Base-by-base conservation (phyloP, 768 basidiomycete genomes). In the Pleurotus cornucopiae region DNA sequence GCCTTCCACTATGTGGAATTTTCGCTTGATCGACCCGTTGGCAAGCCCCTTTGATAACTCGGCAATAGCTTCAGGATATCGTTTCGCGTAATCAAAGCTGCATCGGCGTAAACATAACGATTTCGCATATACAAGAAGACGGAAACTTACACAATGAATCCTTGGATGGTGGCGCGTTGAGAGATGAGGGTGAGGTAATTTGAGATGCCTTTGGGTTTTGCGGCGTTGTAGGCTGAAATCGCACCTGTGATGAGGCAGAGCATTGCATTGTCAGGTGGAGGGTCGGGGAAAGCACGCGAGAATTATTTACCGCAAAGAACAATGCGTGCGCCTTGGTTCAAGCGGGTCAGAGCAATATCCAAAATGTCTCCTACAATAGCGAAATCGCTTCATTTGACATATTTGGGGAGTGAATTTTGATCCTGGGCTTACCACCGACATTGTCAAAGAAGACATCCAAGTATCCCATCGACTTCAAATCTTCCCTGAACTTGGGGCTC, bases 371-470 rank as follows among this genome's bases (percentile, higher is more conserved):
- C 88, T 67, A 75, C 65, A 57, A 71, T 73, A 54, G 55, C 52
- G 13, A 23, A 26, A 21, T 37, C 18, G 54, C 9, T 38, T 46
- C n/a, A 54, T 6, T 41, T 46, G 25, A 37, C 9, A 34, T 16
- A 56, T 44, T 14, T 20, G 30, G 30, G 16, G 12, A 41, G 23
- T 25, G 23, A 37, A 47, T 44, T 38, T 7, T 38, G 14, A 44
- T 44, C 6, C 9, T 20, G 11, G 26, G 56, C 68, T 57, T 56
- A 67, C 84, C 85, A 21, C 84, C 86, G 51, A 91, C 89, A 58
- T 91, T 91, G 67, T 93, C 91, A 62, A 94, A 94, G 68, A 76
- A 92, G 1, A 89, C 88, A 61, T 95, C 90, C n/a, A 93, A 61
- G 61, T 85, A 89, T 2, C 89, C 89, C 46, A 89, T 79, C 41